Conservation (phyloP, 768 basidiomycete species). For the Lactarius quietus region DNA sequence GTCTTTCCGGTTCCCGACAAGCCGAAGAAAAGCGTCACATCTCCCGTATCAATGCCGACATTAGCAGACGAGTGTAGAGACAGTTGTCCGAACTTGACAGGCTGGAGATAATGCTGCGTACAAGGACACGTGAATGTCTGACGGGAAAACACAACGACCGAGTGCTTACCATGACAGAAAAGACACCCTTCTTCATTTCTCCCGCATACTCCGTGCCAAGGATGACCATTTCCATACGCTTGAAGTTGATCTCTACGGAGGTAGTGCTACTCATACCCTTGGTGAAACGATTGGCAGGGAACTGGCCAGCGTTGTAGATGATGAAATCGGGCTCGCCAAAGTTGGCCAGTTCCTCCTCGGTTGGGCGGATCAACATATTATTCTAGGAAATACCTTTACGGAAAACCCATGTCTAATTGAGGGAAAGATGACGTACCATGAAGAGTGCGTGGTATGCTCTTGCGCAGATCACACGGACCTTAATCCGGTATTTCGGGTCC, state of each 20-base stretch:
- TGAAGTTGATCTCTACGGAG: constrained; percentile 99
- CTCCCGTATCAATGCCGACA: constrained; percentile 81
- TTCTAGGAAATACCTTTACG: constrained; percentile 47
- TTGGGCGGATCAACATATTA: constrained; percentile 99
- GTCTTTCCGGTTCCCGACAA: constrained; percentile 99
- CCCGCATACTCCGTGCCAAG: constrained; percentile 97
- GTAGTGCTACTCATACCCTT: constrained; percentile 99
- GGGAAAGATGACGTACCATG: constrained; percentile 63
- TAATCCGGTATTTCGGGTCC: constrained; percentile 99
- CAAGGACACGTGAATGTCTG: constrained; percentile 22
- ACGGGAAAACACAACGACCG: constrained; percentile 3
- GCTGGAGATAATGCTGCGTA: constrained; percentile 89
- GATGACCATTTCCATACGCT: constrained; percentile 99
- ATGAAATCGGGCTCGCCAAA: constrained; percentile 99
- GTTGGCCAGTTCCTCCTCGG: constrained; percentile 85
- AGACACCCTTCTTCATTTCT: constrained; percentile 99
- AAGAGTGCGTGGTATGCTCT: constrained; percentile 98
- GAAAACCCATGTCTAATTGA: constrained; percentile 4
- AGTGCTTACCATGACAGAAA: constrained; percentile 84
- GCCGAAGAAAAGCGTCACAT: constrained; percentile 99
- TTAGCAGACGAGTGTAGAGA: constrained; percentile 98
- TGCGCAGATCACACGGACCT: constrained; percentile 98
- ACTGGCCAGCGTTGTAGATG: constrained; percentile 99
- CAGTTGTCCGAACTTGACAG: constrained; percentile 96
- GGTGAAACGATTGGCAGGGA: constrained; percentile 99